Base-by-base conservation (phyloP, 1,284 basidiomycete species). In the Wolfiporia cocos region DNA sequence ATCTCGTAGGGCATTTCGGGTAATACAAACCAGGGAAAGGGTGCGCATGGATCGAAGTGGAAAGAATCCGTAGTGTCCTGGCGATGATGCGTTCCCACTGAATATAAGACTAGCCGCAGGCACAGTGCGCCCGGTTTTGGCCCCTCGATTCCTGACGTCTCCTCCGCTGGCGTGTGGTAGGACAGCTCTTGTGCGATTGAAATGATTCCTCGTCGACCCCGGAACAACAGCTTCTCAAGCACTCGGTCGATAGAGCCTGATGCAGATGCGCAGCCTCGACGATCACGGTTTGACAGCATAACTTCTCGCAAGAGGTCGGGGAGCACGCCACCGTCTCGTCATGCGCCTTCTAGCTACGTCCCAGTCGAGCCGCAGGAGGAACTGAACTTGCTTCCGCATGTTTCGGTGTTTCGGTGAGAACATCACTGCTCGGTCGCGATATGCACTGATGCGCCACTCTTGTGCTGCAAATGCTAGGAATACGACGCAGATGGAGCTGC, bases 401-500 rank as follows among this genome's bases (percentile, higher is more conserved):
- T 52, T 28, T 62, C 61, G 12, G 55, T 58, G 30, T 63, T 63
- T 46, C 55, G 58, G 62, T 64, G 49, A 47, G 57, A n/a, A n/a
- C n/a, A n/a, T n/a, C n/a, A n/a, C n/a, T n/a, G n/a, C n/a, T n/a
- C n/a, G n/a, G n/a, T n/a, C n/a, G n/a, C n/a, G n/a, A n/a, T n/a
- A n/a, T n/a, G n/a, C n/a, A n/a, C n/a, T n/a, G n/a, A n/a, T n/a
- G n/a, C n/a, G n/a, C 6, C 24, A 15, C 24, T 33, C 21, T 5
- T 23, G 5, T 34, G 22, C n/a, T 21, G 6, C 24, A 23, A 7
- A n/a, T 23, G 14, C 24, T 31, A 34, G 28, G 23, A 21, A 3
- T 17, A 76, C 77, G 15, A 53, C 68, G 26, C 71, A 74, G 49
- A 62, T 82, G 51, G 76, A 81, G 51, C 63, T 84, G 42, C 72